A percentile compares a stretch with the other conserved stretches of the same genome.
phyloP scores from a whole-genome alignment of 2,329 filamentous ascomycete genomes.

The Sphaerulina populicola region DNA sequence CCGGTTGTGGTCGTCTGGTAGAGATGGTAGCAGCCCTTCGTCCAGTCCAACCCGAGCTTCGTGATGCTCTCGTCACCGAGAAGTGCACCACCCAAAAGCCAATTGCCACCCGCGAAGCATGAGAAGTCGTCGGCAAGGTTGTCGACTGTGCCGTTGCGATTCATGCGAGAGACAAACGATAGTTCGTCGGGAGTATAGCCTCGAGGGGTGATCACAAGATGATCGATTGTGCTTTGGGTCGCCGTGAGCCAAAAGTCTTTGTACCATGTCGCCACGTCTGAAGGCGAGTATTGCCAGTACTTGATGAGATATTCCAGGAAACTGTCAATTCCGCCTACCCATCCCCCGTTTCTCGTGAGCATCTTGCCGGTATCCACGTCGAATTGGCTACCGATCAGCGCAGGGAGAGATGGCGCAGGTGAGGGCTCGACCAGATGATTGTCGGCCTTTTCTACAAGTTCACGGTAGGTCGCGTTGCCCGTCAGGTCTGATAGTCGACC shows the following conservation, averaged over 20 bases:
- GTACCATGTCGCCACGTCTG: constrained; percentile 19
- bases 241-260: constrained; percentile 26
- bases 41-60: constrained; percentile 24
- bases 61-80: constrained; percentile 24
- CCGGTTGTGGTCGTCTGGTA: constrained; percentile 31
- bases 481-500: constrained; percentile 24
- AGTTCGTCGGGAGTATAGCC: constrained; percentile 20
- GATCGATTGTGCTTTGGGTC: constrained; percentile 29
- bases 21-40: constrained; percentile 29
- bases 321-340: constrained; percentile 29
- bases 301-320: constrained; percentile 33
- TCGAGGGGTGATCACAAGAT: constrained; percentile 26
- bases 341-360: constrained; percentile 28
- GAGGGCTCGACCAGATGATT: constrained; percentile 11
- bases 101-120: constrained; percentile 32
- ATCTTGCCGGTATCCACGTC: constrained; percentile 23
- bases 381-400: constrained; percentile 26
- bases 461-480: constrained; percentile 16
- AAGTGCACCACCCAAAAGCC: constrained; percentile 27
- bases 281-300: constrained; percentile 29
- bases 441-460: constrained; percentile 11
- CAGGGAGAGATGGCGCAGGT: constrained; percentile 21
- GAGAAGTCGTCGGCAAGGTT: constrained; percentile 23
- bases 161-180: constrained; percentile 21
- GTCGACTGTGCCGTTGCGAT: constrained; percentile 9